Base-by-base conservation (phyloP, 306 rosid species). In the Vachellia pachyceras region DNA sequence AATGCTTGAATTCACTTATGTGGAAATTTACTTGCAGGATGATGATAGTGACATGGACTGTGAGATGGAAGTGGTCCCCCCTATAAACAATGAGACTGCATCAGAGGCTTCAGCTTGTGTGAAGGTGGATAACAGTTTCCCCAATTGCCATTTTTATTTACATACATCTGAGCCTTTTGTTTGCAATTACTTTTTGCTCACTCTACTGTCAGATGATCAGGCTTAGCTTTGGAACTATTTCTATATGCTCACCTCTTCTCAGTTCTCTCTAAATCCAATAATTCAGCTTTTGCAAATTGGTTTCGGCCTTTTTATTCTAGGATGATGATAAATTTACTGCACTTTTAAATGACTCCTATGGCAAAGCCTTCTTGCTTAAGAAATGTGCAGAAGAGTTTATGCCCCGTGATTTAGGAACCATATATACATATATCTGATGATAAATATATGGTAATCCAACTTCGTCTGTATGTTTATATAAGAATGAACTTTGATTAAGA, bases 1-100 rank as follows among this genome's bases (percentile, higher is more conserved):
- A 63, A 20, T 74, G 25, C 25, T 67, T 55, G 29, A 60, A 64
- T 41, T 73, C 6, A 58, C 54, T 73, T 77, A 54, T 70, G 77
- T 82, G 78, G 78, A 80, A 80, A 37, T 76, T 66, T 83, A 65
- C 63, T 90, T 73, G 72, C 94, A 93, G 99, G 97, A 95, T 76
- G 93, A 91, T 86, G 94, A 95, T 18, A 93, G 99, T 80, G 99
- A 95, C 80, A 64, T 90, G 37, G 99, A 95, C 45, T 88, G 72
- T 85, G 97, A 95, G 64, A 46, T 90, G 76, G 97, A 93, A 80
- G 81, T 86, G 20, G 50, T 61, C 57, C 97, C 99, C 77, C 55
- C 88, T 39, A 82, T 87, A 54, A 87, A 73, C 74, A 77, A 42
- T 60, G 98, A 95, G 75, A 74, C 90, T 84, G 77, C 81, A 55